Conservation (phyloP, 2,329 filamentous ascomycete species). For the Clonostachys rosea region DNA sequence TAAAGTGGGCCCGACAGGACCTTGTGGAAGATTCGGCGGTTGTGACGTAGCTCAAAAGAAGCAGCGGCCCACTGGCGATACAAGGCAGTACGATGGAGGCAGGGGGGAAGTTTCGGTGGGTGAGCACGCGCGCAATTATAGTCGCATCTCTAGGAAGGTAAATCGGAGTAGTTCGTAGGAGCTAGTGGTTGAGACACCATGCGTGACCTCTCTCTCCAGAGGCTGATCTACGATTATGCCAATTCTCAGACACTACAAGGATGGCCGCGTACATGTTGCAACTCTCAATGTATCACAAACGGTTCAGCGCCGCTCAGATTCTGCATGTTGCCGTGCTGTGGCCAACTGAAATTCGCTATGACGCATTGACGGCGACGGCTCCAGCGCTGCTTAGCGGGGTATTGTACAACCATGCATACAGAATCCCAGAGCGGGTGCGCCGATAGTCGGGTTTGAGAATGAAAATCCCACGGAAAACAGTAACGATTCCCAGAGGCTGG, state of each 20-base stretch:
- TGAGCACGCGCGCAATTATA: not conserved
- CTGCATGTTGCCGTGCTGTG: too few relatives aligned
- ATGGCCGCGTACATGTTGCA: too few relatives aligned
- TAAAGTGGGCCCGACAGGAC: not conserved
- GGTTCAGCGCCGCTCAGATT: too few relatives aligned
- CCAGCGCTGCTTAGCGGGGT: too few relatives aligned
- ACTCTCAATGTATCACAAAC: too few relatives aligned
- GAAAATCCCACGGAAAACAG: too few relatives aligned
- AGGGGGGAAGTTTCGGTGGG: not conserved
- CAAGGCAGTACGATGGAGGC: not conserved
- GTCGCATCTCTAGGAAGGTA: not conserved
- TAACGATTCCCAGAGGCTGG: too few relatives aligned
- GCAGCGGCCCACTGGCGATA: not conserved
- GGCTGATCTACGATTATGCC: not conserved
- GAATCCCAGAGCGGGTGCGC: too few relatives aligned
- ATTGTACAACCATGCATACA: too few relatives aligned
- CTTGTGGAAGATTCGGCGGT: constrained; percentile 5
- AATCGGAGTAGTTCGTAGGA: not conserved
- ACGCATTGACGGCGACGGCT: too few relatives aligned
- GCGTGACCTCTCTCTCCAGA: not conserved
- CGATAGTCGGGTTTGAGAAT: not conserved
- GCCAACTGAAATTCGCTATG: too few relatives aligned
- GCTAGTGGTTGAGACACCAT: not conserved
- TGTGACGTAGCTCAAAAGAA: constrained; percentile 1
- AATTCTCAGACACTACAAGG: not conserved